Evolutionary conservation across 1,139 yeast genomes (phyloP).

Genomic region (Zygosaccharomyces sapae): DNA sequence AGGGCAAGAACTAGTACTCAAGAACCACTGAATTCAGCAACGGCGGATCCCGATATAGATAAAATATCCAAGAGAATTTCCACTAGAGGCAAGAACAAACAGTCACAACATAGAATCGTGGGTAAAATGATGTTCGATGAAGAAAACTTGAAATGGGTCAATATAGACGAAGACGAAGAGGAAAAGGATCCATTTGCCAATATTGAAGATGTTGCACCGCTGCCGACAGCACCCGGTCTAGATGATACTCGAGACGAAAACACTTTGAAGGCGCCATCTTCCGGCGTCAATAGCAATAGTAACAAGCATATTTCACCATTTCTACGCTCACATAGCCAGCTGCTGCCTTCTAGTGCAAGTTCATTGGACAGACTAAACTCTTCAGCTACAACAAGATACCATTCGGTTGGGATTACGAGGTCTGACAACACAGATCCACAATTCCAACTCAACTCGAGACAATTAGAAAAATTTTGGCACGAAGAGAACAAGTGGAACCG

Average conservation of each 20-base stretch:
- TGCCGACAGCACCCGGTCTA: conserved; percentile 7
- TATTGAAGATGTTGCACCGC: conserved; percentile 26
- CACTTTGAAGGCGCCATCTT: conserved; percentile 10
- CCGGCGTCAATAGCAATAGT: conserved; percentile 7
- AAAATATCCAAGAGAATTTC: conserved; percentile 7
- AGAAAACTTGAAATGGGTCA: conserved; percentile 50
- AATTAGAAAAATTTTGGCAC: conserved; percentile 33
- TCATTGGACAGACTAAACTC: conserved; percentile 12
- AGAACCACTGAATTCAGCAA: conserved; percentile 1
- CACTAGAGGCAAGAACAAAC: conserved; percentile 6
- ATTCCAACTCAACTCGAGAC: conserved; percentile 26
- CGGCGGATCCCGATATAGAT: conserved; percentile 1
- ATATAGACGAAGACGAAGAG: conserved; percentile 36
- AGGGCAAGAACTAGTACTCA: conserved; percentile 15
- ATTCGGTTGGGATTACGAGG: conserved; percentile 19
- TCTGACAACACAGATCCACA: conserved; percentile 18
- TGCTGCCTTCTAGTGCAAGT: conserved; percentile 15
- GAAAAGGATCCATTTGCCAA: conserved; percentile 42
- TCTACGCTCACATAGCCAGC: conserved; percentile 26
- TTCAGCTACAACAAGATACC: conserved; percentile 21
- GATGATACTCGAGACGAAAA: background rate
- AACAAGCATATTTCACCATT: conserved; percentile 21
- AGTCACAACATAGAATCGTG: conserved; percentile 31
- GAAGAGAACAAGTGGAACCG: conserved; percentile 36
- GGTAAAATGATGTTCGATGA: conserved; percentile 56